Conservation (phyloP, 768 basidiomycete species). For the Phylloporus sp. region DNA sequence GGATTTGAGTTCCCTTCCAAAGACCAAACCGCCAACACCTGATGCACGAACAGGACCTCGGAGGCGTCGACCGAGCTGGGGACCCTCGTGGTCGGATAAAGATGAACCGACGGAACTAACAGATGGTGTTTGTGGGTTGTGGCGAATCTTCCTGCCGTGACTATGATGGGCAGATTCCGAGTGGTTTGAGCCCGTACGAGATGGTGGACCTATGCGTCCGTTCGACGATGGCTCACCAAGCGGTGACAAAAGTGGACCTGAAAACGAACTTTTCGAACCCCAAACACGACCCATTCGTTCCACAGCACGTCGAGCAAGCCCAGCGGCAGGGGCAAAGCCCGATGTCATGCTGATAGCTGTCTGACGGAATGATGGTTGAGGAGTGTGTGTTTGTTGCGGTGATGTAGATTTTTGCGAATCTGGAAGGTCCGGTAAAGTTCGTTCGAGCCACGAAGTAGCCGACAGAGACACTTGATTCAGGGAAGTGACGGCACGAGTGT, state of each 20-base stretch:
- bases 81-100: slow-evolving; percentile 45
- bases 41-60: slow-evolving; percentile 48
- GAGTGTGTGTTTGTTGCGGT: slow-evolving; percentile 7
- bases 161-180: slow-evolving; percentile 25
- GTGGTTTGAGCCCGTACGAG: slow-evolving; percentile 39
- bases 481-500: slow-evolving; percentile 13
- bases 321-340: slow-evolving; percentile 65
- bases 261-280: slow-evolving; percentile 39
- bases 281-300: slow-evolving; percentile 70
- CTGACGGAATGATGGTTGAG: slow-evolving; percentile 43
- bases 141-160: slow-evolving; percentile 37
- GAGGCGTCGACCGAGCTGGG: slow-evolving; percentile 50
- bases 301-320: slow-evolving; percentile 70
- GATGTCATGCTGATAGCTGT: slow-evolving; percentile 72
- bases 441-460: slow-evolving; percentile 23
- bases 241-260: slow-evolving; percentile 43
- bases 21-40: slow-evolving; percentile 52
- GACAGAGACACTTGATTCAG: slow-evolving; percentile 26
- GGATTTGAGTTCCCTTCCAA: slow-evolving; percentile 53
- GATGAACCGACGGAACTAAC: slow-evolving; percentile 48
- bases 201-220: slow-evolving; percentile 29
- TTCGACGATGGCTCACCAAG: slow-evolving; percentile 39
- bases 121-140: slow-evolving; percentile 60
- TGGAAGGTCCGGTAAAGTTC: slow-evolving; percentile 29
- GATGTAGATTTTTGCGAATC: slow-evolving; percentile 11